Evolutionary conservation across 169 alveolate genomes (phyloP).

Genomic region (Cryptosporidium meleagridis): DNA sequence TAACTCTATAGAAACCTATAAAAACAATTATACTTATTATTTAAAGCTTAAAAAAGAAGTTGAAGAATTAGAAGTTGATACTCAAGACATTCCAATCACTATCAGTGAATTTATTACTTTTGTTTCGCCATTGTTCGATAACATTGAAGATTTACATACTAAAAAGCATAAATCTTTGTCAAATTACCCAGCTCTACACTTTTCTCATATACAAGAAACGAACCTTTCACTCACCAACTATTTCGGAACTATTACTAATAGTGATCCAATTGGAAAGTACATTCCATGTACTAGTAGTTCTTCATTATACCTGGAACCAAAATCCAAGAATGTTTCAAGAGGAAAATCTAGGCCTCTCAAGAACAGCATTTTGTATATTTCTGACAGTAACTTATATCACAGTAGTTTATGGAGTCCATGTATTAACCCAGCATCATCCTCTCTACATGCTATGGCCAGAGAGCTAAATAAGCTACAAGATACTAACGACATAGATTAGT

Average conservation of each 20-base stretch:
- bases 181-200: constrained; percentile 14
- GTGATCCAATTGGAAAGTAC: constrained; percentile 5
- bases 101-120: constrained; percentile 37
- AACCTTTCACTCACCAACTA: constrained; percentile 55
- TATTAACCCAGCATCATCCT: not conserved
- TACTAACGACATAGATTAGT: not conserved
- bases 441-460: not conserved
- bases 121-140: constrained; percentile 25
- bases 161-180: not conserved
- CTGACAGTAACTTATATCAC: constrained; percentile 43
- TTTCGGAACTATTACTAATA: constrained; percentile 36
- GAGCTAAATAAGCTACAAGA: not conserved
- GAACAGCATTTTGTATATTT: not conserved
- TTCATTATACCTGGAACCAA: constrained; percentile 31
- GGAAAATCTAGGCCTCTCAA: constrained; percentile 36
- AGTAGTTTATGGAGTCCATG: constrained; percentile 73
- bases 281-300: constrained; percentile 15
- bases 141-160: not conserved
- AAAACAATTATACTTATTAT: not conserved
- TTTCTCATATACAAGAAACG: constrained; percentile 6
- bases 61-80: not conserved
- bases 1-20: constrained; percentile 48
- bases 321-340: constrained; percentile 17
- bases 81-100: constrained; percentile 15
- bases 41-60: not conserved